phyloP scores from a whole-genome alignment of 192 early-diverging fungal species.

The Entomortierella chlamydospora region DNA sequence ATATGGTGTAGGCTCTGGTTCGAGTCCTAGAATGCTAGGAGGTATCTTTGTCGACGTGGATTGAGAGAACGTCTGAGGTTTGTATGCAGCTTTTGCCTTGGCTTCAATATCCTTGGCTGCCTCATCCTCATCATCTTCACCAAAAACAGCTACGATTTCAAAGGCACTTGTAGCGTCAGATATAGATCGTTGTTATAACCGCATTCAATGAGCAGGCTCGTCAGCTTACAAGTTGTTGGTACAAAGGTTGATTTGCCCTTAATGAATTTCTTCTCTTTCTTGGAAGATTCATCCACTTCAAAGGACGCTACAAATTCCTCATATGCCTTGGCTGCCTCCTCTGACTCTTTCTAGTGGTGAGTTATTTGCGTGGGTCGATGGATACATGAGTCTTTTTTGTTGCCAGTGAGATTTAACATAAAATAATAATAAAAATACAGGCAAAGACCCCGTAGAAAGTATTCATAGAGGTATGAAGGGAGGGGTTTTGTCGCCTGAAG shows the following conservation, averaged over 20 bases:
- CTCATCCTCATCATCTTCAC: constrained; percentile 55
- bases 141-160: constrained; percentile 50
- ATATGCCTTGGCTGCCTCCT: constrained; percentile 82
- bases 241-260: constrained; percentile 60
- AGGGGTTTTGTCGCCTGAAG: constrained; percentile 1
- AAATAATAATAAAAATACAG: constrained; percentile 9
- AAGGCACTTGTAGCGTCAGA: too few species aligned
- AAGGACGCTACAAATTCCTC: constrained; percentile 87
- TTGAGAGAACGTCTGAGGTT: constrained; percentile 44
- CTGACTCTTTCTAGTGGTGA: constrained; percentile 71
- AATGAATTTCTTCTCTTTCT: constrained; percentile 62
- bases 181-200: too few species aligned
- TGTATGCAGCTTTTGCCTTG: constrained; percentile 46
- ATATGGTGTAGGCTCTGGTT: constrained; percentile 44
- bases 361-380: constrained; percentile 16
- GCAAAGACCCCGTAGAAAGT: neutral
- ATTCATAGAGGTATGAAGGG: neutral
- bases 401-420: neutral
- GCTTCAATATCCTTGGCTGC: constrained; percentile 24
- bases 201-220: too few species aligned
- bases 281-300: constrained; percentile 61
- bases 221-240: constrained; percentile 52
- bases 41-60: constrained; percentile 18
- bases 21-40: constrained; percentile 44
- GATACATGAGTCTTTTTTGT: constrained; percentile 36